Evolutionary conservation across 257 asterid genomes (phyloP), one percentile per base, ranked within the genome.

Genomic region (Scutellaria galericulata): DNA sequence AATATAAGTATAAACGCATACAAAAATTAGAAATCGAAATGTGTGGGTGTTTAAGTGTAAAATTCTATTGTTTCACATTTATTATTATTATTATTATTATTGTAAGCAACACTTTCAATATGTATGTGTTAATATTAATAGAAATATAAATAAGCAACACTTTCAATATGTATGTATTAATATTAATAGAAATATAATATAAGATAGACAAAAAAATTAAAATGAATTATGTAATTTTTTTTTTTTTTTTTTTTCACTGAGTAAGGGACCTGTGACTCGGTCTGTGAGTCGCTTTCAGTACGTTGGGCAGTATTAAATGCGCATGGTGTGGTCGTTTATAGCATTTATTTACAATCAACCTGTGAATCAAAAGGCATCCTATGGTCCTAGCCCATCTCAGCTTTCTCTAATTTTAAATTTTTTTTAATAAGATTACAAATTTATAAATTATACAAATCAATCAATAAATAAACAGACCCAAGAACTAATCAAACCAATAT

Each of bases 271-370:
- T 54, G 51, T 64, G 55, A 40, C 8, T 60, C 7, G 4, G n/a
- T 47, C 12, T 31, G 67, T 1, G 53, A n/a, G 83, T 79, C 71
- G 65, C 60, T 79, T 55, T 79, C 83, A 79, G 79, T 79, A 64
- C 42, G 20, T 56, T 14, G 77, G 31, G 50, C 20, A 62, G 75
- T 70, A 75, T 65, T 70, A 57, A 79, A 64, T 78, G 81, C 76
- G 22, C 27, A 41, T 47, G 62, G 64, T 52, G 72, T 75, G 78
- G 64, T 53, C 72, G 78, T 71, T 75, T 66, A 9, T 61, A 8
- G 68, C 83, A 71, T 79, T 79, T 75, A 79, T 66, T 75, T 51
- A 44, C 61, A 7, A 59, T 56, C 64, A 44, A 52, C 51, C 68
- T 68, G 15, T 62, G 27, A 67, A 9, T 31, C 2, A 50, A 52